Conservation (phyloP, 1,139 yeast genomes). For the Dujonia santamariae region DNA sequence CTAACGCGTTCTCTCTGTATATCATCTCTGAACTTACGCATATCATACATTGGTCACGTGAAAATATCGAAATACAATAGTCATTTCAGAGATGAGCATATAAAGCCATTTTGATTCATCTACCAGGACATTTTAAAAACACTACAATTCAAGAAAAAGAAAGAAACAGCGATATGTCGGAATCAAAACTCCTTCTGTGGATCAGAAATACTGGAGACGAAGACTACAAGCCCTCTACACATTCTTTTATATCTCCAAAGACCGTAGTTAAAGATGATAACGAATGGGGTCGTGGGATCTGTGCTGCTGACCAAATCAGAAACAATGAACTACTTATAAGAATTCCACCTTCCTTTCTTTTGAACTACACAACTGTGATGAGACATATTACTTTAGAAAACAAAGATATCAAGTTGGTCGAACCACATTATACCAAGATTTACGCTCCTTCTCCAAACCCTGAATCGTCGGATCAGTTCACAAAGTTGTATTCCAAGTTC, state of each 20-base stretch:
- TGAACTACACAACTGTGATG: constrained; percentile 59
- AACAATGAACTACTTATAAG: constrained; percentile 45
- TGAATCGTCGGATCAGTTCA: constrained; percentile 17
- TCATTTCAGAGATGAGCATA: too few relatives aligned
- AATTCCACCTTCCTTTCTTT: constrained; percentile 56
- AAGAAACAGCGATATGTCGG: too few relatives aligned
- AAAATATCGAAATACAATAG: too few relatives aligned
- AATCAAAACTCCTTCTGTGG: constrained; percentile 22
- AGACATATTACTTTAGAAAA: constrained; percentile 31
- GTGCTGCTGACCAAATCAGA: constrained; percentile 32
- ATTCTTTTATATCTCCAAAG: constrained; percentile 29
- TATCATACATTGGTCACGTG: too few relatives aligned
- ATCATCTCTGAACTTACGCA: too few relatives aligned
- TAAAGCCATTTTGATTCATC: too few relatives aligned
- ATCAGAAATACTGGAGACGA: constrained; percentile 23
- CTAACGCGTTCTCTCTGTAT: too few relatives aligned
- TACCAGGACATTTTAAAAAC: too few relatives aligned
- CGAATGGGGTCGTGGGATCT: constrained; percentile 64
- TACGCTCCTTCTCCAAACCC: constrained; percentile 17
- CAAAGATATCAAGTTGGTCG: constrained; percentile 15
- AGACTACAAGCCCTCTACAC: constrained; percentile 17
- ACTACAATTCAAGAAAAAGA: too few relatives aligned
- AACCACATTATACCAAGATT: constrained; percentile 19
- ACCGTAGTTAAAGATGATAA: constrained; percentile 23
- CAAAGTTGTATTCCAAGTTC: constrained; percentile 32